Base-by-base conservation (phyloP, 176 grass and related monocot genomes). In the Ampelocalamus luodianensis region DNA sequence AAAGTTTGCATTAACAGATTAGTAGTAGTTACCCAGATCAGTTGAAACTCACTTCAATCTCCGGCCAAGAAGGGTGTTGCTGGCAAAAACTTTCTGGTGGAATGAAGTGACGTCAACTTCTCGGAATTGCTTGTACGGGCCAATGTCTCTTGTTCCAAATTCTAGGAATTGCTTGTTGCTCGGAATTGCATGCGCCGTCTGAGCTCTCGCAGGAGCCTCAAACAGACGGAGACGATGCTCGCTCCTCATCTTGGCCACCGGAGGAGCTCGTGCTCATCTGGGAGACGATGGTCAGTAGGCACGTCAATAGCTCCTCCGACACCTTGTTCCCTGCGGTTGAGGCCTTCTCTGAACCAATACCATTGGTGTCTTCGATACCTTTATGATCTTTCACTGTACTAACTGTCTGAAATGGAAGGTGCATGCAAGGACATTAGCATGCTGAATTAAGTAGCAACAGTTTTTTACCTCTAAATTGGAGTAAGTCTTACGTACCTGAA, bases 21-120 rank as follows among this genome's bases (percentile, higher is more conserved):
- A 79, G 45, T 5, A 27, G 55, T 42, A 62, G 72, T 83, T 77
- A 71, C 72, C 50, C 16, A 75, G 55, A 79, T 88, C 68, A 48
- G 51, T 86, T 46, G 68, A 43, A 92, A 87, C 92, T 92, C 90
- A 94, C 92, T 94, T 97, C 68, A 92, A 81, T 88, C 81, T 88
- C 54, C 58, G 74, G 13, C 32, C 82, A 72, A 90, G 87, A 29
- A 45, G 40, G 6, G 84, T 40, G 89, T 80, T 85, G 34, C 61
- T n/a, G 6, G 24, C 69, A 12, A 69, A 39, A 49, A 79, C 48
- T 58, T 78, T 83, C 38, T 63, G 50, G 77, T 77, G 45, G 32
- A 89, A 86, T 1, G 86, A 85, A 79, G 72, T 55, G 32, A 79
- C 65, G 68, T 91, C 94, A 43, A 91, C 77, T 6, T 72, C 50